Percentiles rank a stretch among this genome's conserved stretches.
Conservation (phyloP, 495 filamentous ascomycete species). For the Pyrenopolyporus hunteri region DNA sequence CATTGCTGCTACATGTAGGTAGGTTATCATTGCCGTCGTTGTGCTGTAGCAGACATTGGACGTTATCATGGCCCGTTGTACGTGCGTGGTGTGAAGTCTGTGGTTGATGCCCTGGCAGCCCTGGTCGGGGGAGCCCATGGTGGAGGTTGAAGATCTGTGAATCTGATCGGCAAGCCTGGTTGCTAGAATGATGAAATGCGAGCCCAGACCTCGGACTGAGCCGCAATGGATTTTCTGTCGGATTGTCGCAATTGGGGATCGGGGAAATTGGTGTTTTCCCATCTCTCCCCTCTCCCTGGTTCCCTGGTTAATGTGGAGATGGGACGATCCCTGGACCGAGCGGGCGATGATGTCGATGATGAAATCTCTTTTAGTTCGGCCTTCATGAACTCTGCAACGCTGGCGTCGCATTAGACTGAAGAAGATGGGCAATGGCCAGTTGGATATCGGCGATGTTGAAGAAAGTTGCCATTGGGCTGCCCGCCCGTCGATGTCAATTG, state of each 20-base stretch:
- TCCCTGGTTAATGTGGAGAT: conserved; percentile 34
- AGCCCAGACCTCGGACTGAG: conserved; percentile 40
- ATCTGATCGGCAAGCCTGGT: conserved; percentile 38
- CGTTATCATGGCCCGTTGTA: no score
- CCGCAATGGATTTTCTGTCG: conserved; percentile 45
- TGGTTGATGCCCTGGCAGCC: conserved; percentile 13
- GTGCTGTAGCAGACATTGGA: no score
- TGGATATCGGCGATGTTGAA: conserved; percentile 20
- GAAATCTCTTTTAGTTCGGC: conserved; percentile 31
- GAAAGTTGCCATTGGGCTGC: conserved; percentile 10
- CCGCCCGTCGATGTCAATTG: not conserved
- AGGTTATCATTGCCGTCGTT: not conserved
- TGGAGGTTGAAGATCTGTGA: conserved; percentile 39
- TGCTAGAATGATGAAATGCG: conserved; percentile 40
- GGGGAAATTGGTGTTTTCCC: conserved; percentile 43
- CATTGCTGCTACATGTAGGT: no score
- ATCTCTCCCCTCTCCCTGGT: conserved; percentile 24
- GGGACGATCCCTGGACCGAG: conserved; percentile 23
- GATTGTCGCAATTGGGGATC: conserved; percentile 41
- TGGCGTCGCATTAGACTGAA: conserved; percentile 27
- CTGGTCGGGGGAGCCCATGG: no score
- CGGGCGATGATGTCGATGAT: conserved; percentile 37
- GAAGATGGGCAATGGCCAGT: not conserved
- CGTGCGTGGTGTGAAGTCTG: conserved; percentile 3
- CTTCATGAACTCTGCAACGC: conserved; percentile 26